Evolutionary conservation across 176 grass and related monocot genomes (phyloP).

Genomic region (Chrysopogon serrulatus): DNA sequence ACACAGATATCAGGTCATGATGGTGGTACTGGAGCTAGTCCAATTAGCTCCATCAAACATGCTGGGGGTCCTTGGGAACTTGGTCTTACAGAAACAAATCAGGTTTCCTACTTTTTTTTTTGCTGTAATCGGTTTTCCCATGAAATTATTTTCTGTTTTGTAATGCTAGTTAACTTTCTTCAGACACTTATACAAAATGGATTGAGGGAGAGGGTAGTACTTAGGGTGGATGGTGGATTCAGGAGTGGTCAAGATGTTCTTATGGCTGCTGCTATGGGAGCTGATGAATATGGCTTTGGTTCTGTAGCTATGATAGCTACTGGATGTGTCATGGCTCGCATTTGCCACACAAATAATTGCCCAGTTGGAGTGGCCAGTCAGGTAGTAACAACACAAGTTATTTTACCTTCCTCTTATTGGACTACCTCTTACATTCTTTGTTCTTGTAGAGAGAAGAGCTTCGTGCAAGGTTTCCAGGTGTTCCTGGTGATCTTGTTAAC

Average conservation of each 20-base stretch:
- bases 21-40: conserved; percentile 98
- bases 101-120: conserved; percentile 56
- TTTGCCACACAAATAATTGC: conserved; percentile 99
- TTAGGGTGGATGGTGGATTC: conserved; percentile 98
- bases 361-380: conserved; percentile 99
- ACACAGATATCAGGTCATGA: conserved; percentile 99
- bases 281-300: conserved; percentile 99
- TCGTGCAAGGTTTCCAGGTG: conserved; percentile 97
- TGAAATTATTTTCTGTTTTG: conserved; percentile 31
- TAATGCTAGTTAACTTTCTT: conserved; percentile 25
- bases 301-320: conserved; percentile 99
- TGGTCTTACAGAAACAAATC: conserved; percentile 97
- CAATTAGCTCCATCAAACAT: conserved; percentile 98
- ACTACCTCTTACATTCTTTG: conserved; percentile 33
- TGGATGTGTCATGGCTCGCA: conserved; percentile 98
- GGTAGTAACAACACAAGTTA: conserved; percentile 52
- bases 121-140: background rate
- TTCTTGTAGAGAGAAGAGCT: conserved; percentile 93
- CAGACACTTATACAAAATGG: conserved; percentile 94
- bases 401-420: conserved; percentile 24
- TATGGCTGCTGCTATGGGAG: conserved; percentile 96
- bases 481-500: conserved; percentile 99
- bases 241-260: conserved; percentile 92
- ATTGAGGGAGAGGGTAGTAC: conserved; percentile 91
- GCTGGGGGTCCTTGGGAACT: conserved; percentile 99